These are phyloP conservation scores for Rhododendron vialii DNA, from an alignment of 148 eudicot species.

Conservation along the genomic window DNA sequence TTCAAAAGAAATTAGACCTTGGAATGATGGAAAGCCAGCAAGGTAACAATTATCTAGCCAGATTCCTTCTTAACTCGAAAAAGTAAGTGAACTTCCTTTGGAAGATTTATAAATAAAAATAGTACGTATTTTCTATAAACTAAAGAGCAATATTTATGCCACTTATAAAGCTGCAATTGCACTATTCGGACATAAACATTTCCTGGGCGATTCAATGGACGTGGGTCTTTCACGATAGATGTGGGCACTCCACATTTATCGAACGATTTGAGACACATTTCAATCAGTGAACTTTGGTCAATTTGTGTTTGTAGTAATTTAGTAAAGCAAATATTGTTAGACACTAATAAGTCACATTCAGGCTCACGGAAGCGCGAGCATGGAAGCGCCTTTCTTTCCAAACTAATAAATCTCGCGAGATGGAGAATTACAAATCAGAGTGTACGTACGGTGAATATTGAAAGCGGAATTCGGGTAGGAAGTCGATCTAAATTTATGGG, in stretches of 20 bases:
- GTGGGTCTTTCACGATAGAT: background rate
- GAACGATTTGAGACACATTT: background rate
- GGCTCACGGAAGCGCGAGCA: background rate
- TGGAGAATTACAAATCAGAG: background rate
- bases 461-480: background rate
- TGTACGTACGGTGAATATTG: no score
- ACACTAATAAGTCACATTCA: background rate
- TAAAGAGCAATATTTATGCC: background rate
- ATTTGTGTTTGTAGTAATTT: background rate
- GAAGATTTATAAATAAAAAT: background rate
- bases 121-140: background rate
- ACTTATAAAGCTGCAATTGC: background rate
- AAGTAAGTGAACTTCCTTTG: background rate
- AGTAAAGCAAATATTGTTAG: background rate
- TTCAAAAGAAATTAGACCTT: background rate
- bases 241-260: background rate
- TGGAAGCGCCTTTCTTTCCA: background rate
- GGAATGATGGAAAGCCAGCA: background rate
- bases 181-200: background rate
- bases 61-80: background rate
- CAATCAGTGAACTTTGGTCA: no score
- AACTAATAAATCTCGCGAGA: background rate
- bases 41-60: background rate
- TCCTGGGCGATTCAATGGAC: background rate
- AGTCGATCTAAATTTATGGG: background rate